phyloP scores from a whole-genome alignment of 805 yeast species.

The Teunomyces kruisii region DNA sequence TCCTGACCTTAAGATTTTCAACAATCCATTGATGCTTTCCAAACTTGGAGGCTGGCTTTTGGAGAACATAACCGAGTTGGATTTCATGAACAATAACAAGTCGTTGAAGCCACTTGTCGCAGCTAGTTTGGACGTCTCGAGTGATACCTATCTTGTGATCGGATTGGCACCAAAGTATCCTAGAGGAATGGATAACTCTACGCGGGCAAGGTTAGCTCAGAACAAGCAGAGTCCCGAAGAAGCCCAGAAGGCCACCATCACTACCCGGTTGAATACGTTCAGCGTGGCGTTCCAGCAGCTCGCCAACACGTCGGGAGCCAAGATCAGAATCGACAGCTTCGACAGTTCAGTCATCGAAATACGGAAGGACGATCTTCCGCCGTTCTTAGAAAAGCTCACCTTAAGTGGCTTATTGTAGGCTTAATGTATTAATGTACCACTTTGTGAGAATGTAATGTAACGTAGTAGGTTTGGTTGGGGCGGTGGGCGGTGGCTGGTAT shows the following conservation, averaged over 20 bases:
- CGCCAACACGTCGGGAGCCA: conserved; percentile 80
- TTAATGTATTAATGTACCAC: neutral
- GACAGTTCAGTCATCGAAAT: conserved; percentile 93
- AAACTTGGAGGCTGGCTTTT: conserved; percentile 89
- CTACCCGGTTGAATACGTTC: conserved; percentile 68
- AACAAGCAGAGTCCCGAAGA: conserved; percentile 28
- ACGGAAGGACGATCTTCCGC: conserved; percentile 79
- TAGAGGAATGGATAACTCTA: conserved; percentile 36
- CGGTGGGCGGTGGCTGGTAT: too few species aligned
- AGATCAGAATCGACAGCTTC: conserved; percentile 88
- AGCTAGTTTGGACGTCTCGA: conserved; percentile 72
- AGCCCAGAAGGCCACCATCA: conserved; percentile 40
- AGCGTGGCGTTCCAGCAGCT: conserved; percentile 90
- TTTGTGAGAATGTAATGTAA: too few species aligned
- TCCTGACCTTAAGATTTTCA: conserved; percentile 73
- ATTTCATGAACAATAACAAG: conserved; percentile 35
- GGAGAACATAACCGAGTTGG: conserved; percentile 84
- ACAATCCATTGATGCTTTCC: conserved; percentile 81
- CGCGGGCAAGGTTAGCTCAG: conserved; percentile 31
- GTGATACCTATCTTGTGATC: conserved; percentile 80
- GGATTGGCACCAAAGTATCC: conserved; percentile 88
- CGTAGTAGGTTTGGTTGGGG: too few species aligned
- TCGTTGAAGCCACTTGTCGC: conserved; percentile 74
- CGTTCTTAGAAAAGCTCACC: conserved; percentile 83
- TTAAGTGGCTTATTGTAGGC: conserved; percentile 8